phyloP scores from a whole-genome alignment of 768 basidiomycete genomes.

The Chiua virens region DNA sequence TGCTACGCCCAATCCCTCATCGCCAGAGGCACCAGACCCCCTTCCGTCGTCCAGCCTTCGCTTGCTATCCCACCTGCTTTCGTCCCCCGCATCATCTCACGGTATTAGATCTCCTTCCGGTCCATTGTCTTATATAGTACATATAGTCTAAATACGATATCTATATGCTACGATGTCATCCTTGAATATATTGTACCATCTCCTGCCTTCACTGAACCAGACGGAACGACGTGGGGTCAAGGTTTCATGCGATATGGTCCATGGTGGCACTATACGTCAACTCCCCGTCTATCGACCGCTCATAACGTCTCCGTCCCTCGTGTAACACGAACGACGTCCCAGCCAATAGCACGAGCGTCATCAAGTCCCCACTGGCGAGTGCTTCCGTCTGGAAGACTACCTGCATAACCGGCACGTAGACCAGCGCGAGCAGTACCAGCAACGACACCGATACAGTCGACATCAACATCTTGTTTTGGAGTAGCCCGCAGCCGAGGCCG shows the following conservation, averaged over 20 bases:
- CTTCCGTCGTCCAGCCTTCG: slow-evolving; percentile 10
- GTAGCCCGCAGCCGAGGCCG: slow-evolving; percentile 79
- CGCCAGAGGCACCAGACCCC: slow-evolving; percentile 23
- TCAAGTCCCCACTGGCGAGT: slow-evolving; percentile 64
- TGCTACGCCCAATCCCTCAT: slow-evolving; percentile 32
- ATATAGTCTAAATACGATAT: slow-evolving; percentile 4
- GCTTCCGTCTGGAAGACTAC: slow-evolving; percentile 92
- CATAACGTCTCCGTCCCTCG: slow-evolving; percentile 76
- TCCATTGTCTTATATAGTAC: background rate
- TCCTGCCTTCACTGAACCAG: too few relatives aligned
- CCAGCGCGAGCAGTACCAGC: slow-evolving; percentile 76
- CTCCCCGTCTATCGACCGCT: slow-evolving; percentile 59
- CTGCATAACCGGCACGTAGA: slow-evolving; percentile 92
- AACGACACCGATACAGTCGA: slow-evolving; percentile 87
- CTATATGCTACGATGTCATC: slow-evolving; percentile 7
- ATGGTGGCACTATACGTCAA: slow-evolving; percentile 49
- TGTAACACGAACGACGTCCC: slow-evolving; percentile 66
- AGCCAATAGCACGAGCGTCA: slow-evolving; percentile 67
- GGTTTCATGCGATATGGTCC: slow-evolving; percentile 60
- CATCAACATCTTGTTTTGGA: slow-evolving; percentile 87
- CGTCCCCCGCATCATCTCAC: slow-evolving; percentile 12
- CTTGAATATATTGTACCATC: background rate
- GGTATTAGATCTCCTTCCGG: background rate
- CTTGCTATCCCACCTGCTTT: slow-evolving; percentile 33
- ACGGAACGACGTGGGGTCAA: too few relatives aligned